A percentile compares a stretch with the other conserved stretches of the same genome.
phyloP scores from a whole-genome alignment of 192 early-diverging fungal genomes.

The Entomortierella lignicola region DNA sequence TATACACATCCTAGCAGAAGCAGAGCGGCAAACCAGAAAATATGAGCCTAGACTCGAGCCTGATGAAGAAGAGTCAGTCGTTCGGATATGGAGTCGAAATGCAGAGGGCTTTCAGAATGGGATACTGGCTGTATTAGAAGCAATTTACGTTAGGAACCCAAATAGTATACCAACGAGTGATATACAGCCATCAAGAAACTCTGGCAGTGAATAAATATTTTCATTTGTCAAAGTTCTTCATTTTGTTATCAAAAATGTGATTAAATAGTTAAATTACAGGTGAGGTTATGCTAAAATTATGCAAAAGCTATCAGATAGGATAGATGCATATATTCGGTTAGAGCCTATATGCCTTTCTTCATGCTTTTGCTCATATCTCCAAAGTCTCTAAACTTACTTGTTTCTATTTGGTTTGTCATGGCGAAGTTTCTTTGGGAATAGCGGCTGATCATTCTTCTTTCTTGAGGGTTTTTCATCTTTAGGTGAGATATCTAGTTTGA shows the following conservation, averaged over 20 bases:
- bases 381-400: constrained; percentile 21
- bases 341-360: background rate
- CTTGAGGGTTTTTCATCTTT: background rate
- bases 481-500: constrained; percentile 47
- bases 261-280: background rate
- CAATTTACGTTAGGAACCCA: constrained; percentile 1
- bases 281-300: constrained; percentile 16
- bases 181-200: too few relatives aligned
- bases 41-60: constrained; percentile 5
- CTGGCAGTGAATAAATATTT: too few relatives aligned
- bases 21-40: background rate
- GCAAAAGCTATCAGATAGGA: constrained; percentile 19
- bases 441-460: background rate
- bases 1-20: background rate
- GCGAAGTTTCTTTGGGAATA: constrained; percentile 74
- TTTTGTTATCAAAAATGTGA: too few relatives aligned
- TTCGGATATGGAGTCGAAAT: background rate
- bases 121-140: background rate
- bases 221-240: too few relatives aligned
- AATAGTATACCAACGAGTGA: too few relatives aligned
- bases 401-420: constrained; percentile 63
- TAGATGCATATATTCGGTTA: background rate
- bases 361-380: background rate
- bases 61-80: constrained; percentile 13
- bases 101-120: background rate